A percentile compares a stretch with the other conserved stretches of the same genome.
Conservation (phyloP, 305 asterid species). For the Petunia hybrid region DNA sequence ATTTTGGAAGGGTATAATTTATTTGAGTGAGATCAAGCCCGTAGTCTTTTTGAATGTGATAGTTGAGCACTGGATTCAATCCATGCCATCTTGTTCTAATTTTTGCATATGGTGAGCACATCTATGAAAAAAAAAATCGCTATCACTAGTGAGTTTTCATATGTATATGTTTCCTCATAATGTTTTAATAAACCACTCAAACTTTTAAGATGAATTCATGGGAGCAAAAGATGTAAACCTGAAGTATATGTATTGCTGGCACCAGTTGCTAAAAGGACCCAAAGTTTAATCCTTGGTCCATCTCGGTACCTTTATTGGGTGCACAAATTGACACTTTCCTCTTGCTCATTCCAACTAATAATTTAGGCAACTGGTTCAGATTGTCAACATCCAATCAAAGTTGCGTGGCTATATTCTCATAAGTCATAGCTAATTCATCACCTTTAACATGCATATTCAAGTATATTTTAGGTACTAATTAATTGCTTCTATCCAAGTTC, state of each 20-base stretch:
- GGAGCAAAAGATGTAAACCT: not conserved
- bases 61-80: too few relatives aligned
- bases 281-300: not conserved
- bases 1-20: too few relatives aligned
- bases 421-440: conserved; percentile 1
- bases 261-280: conserved; percentile 23
- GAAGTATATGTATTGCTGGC: conserved; percentile 12
- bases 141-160: too few relatives aligned
- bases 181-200: not conserved
- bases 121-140: too few relatives aligned
- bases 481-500: conserved; percentile 14
- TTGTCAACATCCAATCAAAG: not conserved
- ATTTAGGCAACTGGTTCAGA: not conserved
- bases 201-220: not conserved
- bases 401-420: not conserved
- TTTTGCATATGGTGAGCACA: too few relatives aligned
- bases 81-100: too few relatives aligned
- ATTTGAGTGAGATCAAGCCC: too few relatives aligned
- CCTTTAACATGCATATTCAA: not conserved
- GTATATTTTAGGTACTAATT: not conserved
- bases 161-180: too few relatives aligned
- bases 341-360: not conserved
- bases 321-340: not conserved
- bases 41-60: too few relatives aligned
- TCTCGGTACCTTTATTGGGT: not conserved